These are phyloP conservation scores for Bruguiera gymnorhiza DNA, from an alignment of 345 rosid species.

Conservation along the genomic window DNA sequence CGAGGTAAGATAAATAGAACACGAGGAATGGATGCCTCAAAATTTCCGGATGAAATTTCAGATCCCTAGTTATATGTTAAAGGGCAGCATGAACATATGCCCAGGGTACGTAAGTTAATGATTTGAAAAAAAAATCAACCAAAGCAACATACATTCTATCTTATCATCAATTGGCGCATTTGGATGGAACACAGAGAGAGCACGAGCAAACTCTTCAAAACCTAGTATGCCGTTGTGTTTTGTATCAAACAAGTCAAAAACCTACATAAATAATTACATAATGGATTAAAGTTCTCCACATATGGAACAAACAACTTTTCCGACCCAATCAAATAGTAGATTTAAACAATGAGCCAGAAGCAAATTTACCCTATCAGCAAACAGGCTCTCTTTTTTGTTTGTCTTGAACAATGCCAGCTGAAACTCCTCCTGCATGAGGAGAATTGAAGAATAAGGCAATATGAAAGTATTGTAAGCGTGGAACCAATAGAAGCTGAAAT, in stretches of 20 bases:
- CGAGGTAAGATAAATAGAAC: conserved; percentile 5
- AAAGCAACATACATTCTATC: conserved; percentile 62
- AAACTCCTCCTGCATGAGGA: conserved; percentile 78
- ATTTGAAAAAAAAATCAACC: conserved; percentile 2
- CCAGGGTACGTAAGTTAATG: background rate
- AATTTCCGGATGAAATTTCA: background rate
- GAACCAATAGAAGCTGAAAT: background rate
- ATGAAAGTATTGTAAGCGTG: conserved; percentile 3
- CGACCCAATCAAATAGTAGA: background rate
- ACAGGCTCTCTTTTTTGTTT: conserved; percentile 93
- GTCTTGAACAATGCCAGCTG: conserved; percentile 96
- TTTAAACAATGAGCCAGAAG: conserved; percentile 1
- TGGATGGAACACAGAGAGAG: conserved; percentile 97
- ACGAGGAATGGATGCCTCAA: background rate
- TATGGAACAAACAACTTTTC: background rate
- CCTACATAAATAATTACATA: conserved; percentile 39
- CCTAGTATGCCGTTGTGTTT: conserved; percentile 97
- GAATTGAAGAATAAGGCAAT: conserved; percentile 6
- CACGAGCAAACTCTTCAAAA: conserved; percentile 98
- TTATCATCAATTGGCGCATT: conserved; percentile 92
- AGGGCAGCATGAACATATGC: background rate
- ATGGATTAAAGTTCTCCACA: background rate
- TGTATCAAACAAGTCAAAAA: conserved; percentile 92
- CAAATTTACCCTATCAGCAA: conserved; percentile 87
- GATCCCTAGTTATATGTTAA: background rate